Conservation (phyloP, 1,284 basidiomycete species). For the Leccinum idahoense region DNA sequence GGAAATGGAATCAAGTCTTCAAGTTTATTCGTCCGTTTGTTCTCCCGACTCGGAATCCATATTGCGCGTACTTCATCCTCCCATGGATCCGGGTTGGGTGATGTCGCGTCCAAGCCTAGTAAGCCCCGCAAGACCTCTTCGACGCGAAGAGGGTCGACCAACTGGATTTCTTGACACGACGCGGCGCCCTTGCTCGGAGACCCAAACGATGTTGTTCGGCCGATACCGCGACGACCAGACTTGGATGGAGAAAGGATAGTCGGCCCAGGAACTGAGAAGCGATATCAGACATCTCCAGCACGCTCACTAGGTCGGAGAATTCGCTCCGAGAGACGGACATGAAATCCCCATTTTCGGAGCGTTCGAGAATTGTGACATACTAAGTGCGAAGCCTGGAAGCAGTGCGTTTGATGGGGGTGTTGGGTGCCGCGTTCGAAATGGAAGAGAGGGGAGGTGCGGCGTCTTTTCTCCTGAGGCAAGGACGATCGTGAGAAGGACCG, state of each 20-base stretch:
- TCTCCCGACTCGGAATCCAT: conserved; percentile 55
- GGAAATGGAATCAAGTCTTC: conserved; percentile 43
- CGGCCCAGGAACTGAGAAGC: conserved; percentile 33
- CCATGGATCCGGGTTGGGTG: conserved; percentile 39
- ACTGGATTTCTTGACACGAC: conserved; percentile 44
- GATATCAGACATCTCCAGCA: conserved; percentile 70
- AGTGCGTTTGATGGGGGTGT: conserved; percentile 54
- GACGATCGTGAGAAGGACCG: conserved; percentile 59
- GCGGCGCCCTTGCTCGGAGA: conserved; percentile 37
- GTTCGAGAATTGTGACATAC: conserved; percentile 54
- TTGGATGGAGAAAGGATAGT: conserved; percentile 38
- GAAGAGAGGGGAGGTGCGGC: conserved; percentile 47
- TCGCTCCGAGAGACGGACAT: conserved; percentile 67
- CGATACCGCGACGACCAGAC: conserved; percentile 42
- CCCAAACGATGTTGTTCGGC: conserved; percentile 56
- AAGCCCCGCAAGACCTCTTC: conserved; percentile 61
- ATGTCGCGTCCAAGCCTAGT: conserved; percentile 40
- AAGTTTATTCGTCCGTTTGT: conserved; percentile 38
- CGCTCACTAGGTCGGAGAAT: conserved; percentile 63
- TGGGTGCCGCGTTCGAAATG: conserved; percentile 30
- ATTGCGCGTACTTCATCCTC: conserved; percentile 67
- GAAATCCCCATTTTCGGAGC: conserved; percentile 51
- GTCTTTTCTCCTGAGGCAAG: conserved; percentile 57
- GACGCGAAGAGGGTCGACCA: conserved; percentile 52
- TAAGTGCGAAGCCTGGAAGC: conserved; percentile 36